Percentiles rank a stretch among this genome's conserved stretches.
Conservation (phyloP, 495 filamentous ascomycete species). For the Penicillium arizonense region DNA sequence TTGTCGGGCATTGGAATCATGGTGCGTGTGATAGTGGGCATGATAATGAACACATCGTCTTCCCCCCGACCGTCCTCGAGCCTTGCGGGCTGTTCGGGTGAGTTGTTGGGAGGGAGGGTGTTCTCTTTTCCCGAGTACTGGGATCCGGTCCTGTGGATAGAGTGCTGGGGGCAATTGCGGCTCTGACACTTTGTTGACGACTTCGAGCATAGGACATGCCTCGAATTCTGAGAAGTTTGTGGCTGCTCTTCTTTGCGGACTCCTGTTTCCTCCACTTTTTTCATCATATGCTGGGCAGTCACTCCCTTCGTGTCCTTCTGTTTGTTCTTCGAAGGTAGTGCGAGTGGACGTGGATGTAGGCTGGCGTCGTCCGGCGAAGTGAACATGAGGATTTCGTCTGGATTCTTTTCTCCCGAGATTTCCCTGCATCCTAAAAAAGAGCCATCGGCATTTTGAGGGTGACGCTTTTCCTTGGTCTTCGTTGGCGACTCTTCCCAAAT, state of each 20-base stretch:
- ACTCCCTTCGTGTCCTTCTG: constrained; percentile 22
- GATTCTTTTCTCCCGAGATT: constrained; percentile 37
- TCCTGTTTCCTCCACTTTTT: constrained; percentile 19
- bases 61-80: constrained; percentile 17
- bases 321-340: constrained; percentile 23
- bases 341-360: constrained; percentile 23
- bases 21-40: constrained; percentile 47
- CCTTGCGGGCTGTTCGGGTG: constrained; percentile 11
- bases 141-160: constrained; percentile 15
- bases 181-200: constrained; percentile 34
- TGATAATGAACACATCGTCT: constrained; percentile 51
- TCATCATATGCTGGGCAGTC: constrained; percentile 6
- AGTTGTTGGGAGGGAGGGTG: constrained; percentile 12
- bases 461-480: constrained; percentile 23
- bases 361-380: constrained; percentile 29
- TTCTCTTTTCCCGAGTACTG: constrained; percentile 31
- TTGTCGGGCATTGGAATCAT: constrained; percentile 27
- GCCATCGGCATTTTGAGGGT: constrained; percentile 29
- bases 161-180: constrained; percentile 18
- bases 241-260: constrained; percentile 31
- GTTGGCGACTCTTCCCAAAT: constrained; percentile 37
- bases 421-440: constrained; percentile 51
- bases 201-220: constrained; percentile 43
- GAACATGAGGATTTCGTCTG: constrained; percentile 43
- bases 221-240: constrained; percentile 43